Evolutionary conservation across 345 rosid genomes (phyloP).

Genomic region (Eutrema heterophyllum): DNA sequence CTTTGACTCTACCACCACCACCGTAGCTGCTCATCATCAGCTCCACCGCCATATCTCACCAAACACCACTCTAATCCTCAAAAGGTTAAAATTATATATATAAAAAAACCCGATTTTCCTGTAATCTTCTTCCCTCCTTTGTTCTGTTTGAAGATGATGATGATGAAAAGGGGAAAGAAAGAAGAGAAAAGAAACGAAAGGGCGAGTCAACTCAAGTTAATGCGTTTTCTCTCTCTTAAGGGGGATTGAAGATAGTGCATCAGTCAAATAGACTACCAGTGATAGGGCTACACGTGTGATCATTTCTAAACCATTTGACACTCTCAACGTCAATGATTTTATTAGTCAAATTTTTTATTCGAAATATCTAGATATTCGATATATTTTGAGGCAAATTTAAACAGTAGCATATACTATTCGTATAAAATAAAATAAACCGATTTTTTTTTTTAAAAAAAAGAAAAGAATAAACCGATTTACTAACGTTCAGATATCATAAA

Average conservation of each 20-base stretch:
- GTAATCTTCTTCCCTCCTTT: not conserved
- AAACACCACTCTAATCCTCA: not conserved
- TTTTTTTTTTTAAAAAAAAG: no score
- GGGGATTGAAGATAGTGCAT: conserved; percentile 7
- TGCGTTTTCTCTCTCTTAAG: conserved; percentile 2
- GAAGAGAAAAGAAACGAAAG: not conserved
- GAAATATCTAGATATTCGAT: not conserved
- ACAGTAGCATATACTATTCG: not conserved
- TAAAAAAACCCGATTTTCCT: not conserved
- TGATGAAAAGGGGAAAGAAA: not conserved
- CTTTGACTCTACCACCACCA: not conserved
- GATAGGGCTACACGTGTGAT: not conserved
- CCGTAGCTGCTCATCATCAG: conserved; percentile 18
- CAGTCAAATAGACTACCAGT: conserved; percentile 25
- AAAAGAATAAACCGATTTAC: no score
- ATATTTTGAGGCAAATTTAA: not conserved
- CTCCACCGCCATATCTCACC: conserved; percentile 14
- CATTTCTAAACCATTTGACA: conserved; percentile 8
- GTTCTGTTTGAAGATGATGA: not conserved
- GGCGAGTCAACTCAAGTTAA: conserved; percentile 28
- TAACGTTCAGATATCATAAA: no score
- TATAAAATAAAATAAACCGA: not conserved
- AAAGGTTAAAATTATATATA: not conserved
- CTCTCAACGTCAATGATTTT: conserved; percentile 23
- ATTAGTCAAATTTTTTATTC: not conserved